Base-by-base conservation (phyloP, 2,329 filamentous ascomycete species). In the Zymoseptoria passerinii region DNA sequence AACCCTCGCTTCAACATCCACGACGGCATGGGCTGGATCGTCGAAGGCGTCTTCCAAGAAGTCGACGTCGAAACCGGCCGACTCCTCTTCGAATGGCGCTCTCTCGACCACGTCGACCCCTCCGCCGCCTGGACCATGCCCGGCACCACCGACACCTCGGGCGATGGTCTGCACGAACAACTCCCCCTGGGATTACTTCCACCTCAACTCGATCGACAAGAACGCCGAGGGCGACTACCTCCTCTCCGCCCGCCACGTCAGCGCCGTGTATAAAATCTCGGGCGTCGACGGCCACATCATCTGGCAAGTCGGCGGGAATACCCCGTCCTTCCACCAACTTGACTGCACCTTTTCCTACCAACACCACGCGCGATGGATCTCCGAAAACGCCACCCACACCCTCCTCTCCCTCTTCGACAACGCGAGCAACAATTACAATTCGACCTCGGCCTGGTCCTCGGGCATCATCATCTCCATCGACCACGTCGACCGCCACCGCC, bases 41-140 rank as follows among this genome's bases (percentile, higher is more conserved):
- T 80, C 62, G 76, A 81, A 66, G 78, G 78, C 56, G 72, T 80
- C 2, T 81, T 81, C 60, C 79, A 81, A 65, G 80, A 82, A 67
- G 72, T 82, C 29, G 77, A 83, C 57, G 79, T 82, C 49, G 74
- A 78, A 23, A 83, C 79, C 2, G 81, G 81, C 2, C 73, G 78
- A 48, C 68, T 85, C 3, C 61, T 84, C 9, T 85, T 84, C 61
- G 81, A 85, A 63, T 85, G 82, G 83, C 76, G 75, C 28, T 80
- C 78, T 61, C 70, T 84, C 8, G 80, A 83, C 58, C 79, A 84
- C 67, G 73, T 83, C n/a, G 73, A 76, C 50, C 80, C 79, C 1
- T 73, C 76, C 48, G 76, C 79, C 73, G 73, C 67, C 67, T 71
- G 77, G 70, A 80, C 77, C 40, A 71, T 72, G 58, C 76, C 78